Percentiles rank a stretch among this genome's conserved stretches.
Conservation (phyloP, 1,139 yeast species). For the Saccharomyces hybrid region DNA sequence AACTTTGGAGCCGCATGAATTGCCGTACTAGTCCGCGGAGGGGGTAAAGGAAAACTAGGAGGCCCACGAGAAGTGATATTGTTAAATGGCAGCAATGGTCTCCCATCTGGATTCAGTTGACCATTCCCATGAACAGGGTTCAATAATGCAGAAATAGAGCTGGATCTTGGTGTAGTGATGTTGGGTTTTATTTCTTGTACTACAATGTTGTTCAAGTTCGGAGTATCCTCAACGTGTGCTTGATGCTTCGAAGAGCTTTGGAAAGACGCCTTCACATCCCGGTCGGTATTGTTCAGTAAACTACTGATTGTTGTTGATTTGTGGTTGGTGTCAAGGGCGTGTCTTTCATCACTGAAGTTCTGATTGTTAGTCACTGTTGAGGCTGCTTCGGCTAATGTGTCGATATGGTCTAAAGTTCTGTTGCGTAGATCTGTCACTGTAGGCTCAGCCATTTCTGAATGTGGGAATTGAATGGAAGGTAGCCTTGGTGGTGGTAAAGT, state of each 20-base stretch:
- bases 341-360: not conserved
- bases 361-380: not conserved
- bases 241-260: not conserved
- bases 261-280: not conserved
- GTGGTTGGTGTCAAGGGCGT: not conserved
- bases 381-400: not conserved
- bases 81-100: slow-evolving; percentile 2
- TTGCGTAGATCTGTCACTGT: not conserved
- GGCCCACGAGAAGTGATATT: not conserved
- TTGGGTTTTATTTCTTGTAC: not conserved
- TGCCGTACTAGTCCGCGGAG: too few relatives aligned
- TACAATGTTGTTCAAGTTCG: not conserved
- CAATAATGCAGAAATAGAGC: slow-evolving; percentile 19
- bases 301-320: not conserved
- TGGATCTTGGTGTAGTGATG: slow-evolving; percentile 9
- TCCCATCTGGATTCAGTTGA: not conserved
- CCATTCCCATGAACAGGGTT: slow-evolving; percentile 14
- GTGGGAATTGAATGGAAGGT: slow-evolving; percentile 26
- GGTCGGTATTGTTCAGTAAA: not conserved
- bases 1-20: slow-evolving; percentile 9
- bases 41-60: slow-evolving; percentile 1
- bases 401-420: not conserved
- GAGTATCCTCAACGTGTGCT: not conserved
- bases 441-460: slow-evolving; percentile 1
- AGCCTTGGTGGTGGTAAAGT: slow-evolving; percentile 28